Conservation (phyloP, 2,329 filamentous ascomycete genomes). For the Sporothrix pseudoabietina region DNA sequence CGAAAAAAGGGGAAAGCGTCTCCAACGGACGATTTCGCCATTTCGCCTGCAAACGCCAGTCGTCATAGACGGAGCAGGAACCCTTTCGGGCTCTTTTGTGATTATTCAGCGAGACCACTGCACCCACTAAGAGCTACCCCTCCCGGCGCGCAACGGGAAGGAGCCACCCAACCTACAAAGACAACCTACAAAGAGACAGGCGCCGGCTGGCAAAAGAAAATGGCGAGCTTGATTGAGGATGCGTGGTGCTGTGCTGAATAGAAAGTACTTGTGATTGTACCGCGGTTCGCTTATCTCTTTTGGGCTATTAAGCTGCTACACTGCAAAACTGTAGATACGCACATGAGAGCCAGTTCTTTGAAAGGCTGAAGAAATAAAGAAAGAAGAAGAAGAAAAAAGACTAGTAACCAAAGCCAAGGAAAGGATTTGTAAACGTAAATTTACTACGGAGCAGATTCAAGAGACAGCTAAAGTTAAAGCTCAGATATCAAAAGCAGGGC, state of each 20-base stretch:
- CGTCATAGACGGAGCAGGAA: conserved; percentile 4
- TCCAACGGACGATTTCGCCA: neutral
- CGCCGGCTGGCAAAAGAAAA: neutral
- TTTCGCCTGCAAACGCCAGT: neutral
- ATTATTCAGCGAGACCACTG: neutral
- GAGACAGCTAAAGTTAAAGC: neutral
- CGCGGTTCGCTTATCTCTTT: neutral
- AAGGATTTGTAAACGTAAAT: neutral
- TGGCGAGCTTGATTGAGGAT: neutral
- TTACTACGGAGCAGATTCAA: neutral
- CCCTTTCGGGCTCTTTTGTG: neutral
- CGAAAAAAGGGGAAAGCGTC: neutral
- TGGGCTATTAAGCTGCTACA: neutral
- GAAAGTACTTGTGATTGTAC: neutral
- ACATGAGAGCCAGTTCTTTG: neutral
- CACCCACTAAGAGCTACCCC: conserved; percentile 7
- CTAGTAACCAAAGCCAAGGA: neutral
- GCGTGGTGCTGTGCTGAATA: neutral
- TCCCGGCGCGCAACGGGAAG: neutral
- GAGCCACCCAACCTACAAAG: neutral
- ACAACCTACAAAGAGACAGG: neutral
- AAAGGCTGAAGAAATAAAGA: neutral
- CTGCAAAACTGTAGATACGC: neutral
- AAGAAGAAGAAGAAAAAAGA: neutral
- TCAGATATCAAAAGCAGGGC: neutral